Base-by-base conservation (phyloP, 176 grass and related monocot genomes). In the Urochloa ruziziensis region DNA sequence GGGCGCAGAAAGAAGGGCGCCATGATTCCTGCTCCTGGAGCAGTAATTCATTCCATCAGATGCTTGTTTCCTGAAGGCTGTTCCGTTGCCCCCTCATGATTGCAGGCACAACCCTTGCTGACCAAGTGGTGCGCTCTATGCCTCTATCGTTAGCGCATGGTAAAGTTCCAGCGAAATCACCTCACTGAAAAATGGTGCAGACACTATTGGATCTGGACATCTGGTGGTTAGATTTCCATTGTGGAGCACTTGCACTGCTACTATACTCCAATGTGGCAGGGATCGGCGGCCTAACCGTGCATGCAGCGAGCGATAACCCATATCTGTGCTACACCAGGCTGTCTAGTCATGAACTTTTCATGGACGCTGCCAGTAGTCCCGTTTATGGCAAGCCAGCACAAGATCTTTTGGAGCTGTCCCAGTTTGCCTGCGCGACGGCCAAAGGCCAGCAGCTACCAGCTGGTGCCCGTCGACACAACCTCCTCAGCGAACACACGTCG, bases 1-100 rank as follows among this genome's bases (percentile, higher is more conserved):
- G 30, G 82, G 14, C 42, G 69, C 87, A 84, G 53, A 80, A 84
- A 59, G 82, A 85, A 89, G 42, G 24, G 65, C 25, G 69, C 40
- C 44, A 89, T 58, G 47, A 58, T 61, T 73, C 59, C 7, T 30
- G 39, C 25, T 63, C 17, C 28, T 78, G 39, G 2, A 43, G 37
- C 51, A 57, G 51, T 37, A 75, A 52, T 14, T 21, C 47, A 6
- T 37, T 9, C 39, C 47, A 34, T 34, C 70, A 32, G n/a, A n/a
- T n/a, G n/a, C n/a, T 65, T 64, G 17, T 65, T 35, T 54, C 4
- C 52, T 23, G 52, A 54, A 54, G 52, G 52, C 6, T 12, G 37
- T 62, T 60, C 54, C 6, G 11, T 40, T 28, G 43, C 43, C 34
- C 46, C 73, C 57, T 44, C 37, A 81, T 75, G 52, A 87, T 87